phyloP scores from a whole-genome alignment of 768 basidiomycete genomes.

The Kwoniella botswanensis region DNA sequence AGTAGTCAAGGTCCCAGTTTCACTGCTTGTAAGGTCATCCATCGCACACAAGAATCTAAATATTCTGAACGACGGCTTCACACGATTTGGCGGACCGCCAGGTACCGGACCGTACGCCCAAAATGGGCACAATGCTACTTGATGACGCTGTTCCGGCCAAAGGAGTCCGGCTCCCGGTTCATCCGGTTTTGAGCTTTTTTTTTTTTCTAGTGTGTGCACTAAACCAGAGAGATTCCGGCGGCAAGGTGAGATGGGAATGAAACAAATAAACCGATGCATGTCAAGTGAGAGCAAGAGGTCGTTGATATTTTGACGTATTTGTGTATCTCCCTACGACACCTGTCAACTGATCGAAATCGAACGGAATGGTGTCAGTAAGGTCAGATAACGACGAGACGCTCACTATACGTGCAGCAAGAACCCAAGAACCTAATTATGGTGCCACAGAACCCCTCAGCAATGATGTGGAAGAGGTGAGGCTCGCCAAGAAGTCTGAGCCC shows the following conservation, averaged over 20 bases:
- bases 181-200: neutral
- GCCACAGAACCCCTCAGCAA: neutral
- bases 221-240: neutral
- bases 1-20: neutral
- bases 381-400: constrained; percentile 7
- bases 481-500: constrained; percentile 5
- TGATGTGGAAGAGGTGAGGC: constrained; percentile 8
- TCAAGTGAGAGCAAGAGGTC: neutral
- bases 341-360: neutral
- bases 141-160: neutral
- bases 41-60: neutral
- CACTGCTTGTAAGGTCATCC: neutral
- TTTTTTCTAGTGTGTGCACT: neutral
- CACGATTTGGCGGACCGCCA: neutral
- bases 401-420: neutral
- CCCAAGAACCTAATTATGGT: constrained; percentile 8
- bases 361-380: neutral
- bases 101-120: neutral
- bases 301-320: neutral
- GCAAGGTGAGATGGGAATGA: constrained; percentile 1
- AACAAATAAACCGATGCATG: neutral
- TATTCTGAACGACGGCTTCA: neutral
- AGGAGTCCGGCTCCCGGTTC: neutral
- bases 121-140: neutral
- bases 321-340: neutral